Percentiles rank a stretch among this genome's conserved stretches.
phyloP scores from a whole-genome alignment of 108 stramenopile genomes.

The Conticribra guillardii region DNA sequence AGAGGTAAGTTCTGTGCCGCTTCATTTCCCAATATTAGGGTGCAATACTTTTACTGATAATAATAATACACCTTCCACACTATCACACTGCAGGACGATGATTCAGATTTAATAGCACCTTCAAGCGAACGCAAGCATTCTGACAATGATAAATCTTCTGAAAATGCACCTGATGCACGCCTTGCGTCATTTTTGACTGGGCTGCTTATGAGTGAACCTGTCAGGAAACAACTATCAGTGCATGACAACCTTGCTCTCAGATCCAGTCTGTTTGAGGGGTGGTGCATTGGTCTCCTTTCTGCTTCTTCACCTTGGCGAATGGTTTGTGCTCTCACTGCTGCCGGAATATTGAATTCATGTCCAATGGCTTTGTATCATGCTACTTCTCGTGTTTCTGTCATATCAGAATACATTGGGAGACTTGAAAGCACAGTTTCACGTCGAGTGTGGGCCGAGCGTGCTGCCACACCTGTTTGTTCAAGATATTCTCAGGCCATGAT shows the following conservation, averaged over 20 bases:
- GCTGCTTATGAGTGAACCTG: slow-evolving; percentile 58
- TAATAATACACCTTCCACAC: too few species aligned
- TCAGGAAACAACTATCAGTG: slow-evolving; percentile 42
- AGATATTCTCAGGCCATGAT: slow-evolving; percentile 81
- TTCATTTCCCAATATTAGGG: too few species aligned
- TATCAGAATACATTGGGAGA: slow-evolving; percentile 61
- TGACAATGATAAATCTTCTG: slow-evolving; percentile 10
- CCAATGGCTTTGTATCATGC: slow-evolving; percentile 52
- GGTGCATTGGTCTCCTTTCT: slow-evolving; percentile 83
- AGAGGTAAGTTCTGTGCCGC: slow-evolving; percentile 33
- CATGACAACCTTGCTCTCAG: slow-evolving; percentile 47
- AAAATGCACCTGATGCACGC: slow-evolving; percentile 69
- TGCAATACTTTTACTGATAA: slow-evolving; percentile 2
- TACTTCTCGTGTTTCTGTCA: slow-evolving; percentile 45
- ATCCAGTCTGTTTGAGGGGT: slow-evolving; percentile 70
- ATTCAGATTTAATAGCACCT: slow-evolving; percentile 1
- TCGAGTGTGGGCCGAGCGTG: slow-evolving; percentile 86
- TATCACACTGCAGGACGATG: slow-evolving; percentile 36
- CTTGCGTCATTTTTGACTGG: slow-evolving; percentile 77
- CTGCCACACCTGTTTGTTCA: slow-evolving; percentile 83
- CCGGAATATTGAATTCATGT: slow-evolving; percentile 71
- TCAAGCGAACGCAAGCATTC: slow-evolving; percentile 12
- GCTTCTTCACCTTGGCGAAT: slow-evolving; percentile 85
- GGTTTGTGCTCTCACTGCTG: slow-evolving; percentile 74
- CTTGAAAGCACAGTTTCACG: slow-evolving; percentile 66